Evolutionary conservation across 2,329 filamentous ascomycete genomes (phyloP), one percentile per base, ranked within the genome.

Genomic region (Amphichorda felina): DNA sequence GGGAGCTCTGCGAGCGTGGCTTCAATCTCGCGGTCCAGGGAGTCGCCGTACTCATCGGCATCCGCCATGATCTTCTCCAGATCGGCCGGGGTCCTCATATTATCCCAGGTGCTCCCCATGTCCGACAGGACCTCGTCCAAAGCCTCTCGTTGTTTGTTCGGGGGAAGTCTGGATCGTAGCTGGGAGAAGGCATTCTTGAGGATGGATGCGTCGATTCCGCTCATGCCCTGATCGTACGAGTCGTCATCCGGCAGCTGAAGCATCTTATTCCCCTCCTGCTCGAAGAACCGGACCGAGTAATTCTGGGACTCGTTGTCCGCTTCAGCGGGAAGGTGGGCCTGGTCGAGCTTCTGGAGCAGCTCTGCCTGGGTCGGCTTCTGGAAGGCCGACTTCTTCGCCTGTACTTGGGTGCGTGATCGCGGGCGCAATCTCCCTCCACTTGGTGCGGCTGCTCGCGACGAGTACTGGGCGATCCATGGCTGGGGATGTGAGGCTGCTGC

Each of bases 201-300:
- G 11, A 57, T 51, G 5, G 54, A 56, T 5, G 52, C 51, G 33
- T 60, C 57, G 25, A 58, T 43, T 9, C 44, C 43, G 40, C 56
- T 47, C 5, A 68, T 36, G 0, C 61, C 59, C 16, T 57, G 48
- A 24, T 46, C 52, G 38, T 67, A 67, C 7, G 57, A 59, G n/a
- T 61, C 51, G 33, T 60, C 51, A 38, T 54, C 45, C 8, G 45
- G 42, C 14, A 71, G 56, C 13, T 50, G 57, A 10, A 65, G 44
- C 7, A 47, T 44, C 21, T 50, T 43, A 3, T 55, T 33, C 3
- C 36, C 53, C 11, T 57, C 56, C 45, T 71, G 61, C 37, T 73
- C 66, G 40, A 68, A 73, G 45, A 60, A 70, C 8, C 60, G 57
- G 9, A 70, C 56, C 3, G 54, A 50, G 25, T 52, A 55, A 13